Evolutionary conservation across 2,329 filamentous ascomycete genomes (phyloP).

Genomic region (Sarocladiaceae sp.): DNA sequence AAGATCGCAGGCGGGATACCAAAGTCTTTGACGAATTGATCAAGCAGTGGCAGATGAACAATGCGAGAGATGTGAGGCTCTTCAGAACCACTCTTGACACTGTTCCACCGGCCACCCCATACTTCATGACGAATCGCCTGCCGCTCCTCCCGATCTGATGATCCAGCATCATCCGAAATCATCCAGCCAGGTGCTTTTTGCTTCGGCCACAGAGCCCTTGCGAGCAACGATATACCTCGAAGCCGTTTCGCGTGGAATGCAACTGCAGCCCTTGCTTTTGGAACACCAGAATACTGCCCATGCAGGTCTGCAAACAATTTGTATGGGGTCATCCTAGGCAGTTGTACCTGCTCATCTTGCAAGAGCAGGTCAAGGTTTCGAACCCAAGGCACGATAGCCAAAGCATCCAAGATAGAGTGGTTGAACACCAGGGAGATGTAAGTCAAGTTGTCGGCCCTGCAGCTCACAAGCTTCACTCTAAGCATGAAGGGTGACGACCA

Average conservation of each 20-base stretch:
- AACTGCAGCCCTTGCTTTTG: constrained; percentile 22
- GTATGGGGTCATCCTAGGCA: constrained; percentile 23
- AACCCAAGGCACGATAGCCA: constrained; percentile 27
- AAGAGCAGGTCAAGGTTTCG: constrained; percentile 28
- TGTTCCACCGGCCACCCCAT: constrained; percentile 27
- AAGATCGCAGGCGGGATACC: constrained; percentile 23
- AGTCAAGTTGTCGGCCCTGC: constrained; percentile 13
- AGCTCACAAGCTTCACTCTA: constrained; percentile 20
- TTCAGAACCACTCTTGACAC: constrained; percentile 18
- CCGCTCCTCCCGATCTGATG: constrained; percentile 17
- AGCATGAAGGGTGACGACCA: constrained; percentile 27
- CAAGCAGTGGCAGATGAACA: constrained; percentile 21
- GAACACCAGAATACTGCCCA: constrained; percentile 23
- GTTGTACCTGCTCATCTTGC: constrained; percentile 12
- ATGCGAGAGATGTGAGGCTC: constrained; percentile 27
- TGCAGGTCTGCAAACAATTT: constrained; percentile 28
- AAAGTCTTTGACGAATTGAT: constrained; percentile 16
- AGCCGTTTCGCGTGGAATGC: constrained; percentile 25
- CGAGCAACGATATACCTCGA: constrained; percentile 29
- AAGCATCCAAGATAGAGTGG: constrained; percentile 30
- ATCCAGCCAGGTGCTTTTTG: constrained; percentile 29
- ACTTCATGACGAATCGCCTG: constrained; percentile 17
- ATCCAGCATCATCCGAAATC: constrained; percentile 24
- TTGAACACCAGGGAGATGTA: constrained; percentile 27
- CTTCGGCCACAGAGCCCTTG: constrained; percentile 26